These are phyloP conservation scores for Grosmannia serpens DNA, from an alignment of 2,329 filamentous ascomycete species.

Conservation along the genomic window DNA sequence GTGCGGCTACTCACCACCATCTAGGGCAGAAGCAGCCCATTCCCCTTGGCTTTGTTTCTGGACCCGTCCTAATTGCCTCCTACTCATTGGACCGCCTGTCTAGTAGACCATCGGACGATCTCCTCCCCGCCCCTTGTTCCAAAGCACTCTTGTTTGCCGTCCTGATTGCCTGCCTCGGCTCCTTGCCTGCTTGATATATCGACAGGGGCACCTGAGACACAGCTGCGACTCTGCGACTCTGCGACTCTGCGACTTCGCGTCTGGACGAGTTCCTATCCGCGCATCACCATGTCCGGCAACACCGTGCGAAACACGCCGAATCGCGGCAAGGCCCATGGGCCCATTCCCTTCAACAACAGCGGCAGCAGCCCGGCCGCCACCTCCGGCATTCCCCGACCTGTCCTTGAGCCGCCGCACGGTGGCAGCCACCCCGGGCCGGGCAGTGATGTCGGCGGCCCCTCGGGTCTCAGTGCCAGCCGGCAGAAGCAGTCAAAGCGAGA, in stretches of 20 bases:
- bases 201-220: slow-evolving; percentile 1
- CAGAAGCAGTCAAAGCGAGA: slow-evolving; percentile 96
- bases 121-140: neutral
- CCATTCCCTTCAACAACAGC: slow-evolving; percentile 45
- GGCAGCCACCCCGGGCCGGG: slow-evolving; percentile 27
- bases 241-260: neutral
- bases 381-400: slow-evolving; percentile 63
- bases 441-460: slow-evolving; percentile 45
- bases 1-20: neutral
- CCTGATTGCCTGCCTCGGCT: neutral
- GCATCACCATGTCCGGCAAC: slow-evolving; percentile 39
- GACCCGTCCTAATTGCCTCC: neutral
- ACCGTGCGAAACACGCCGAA: slow-evolving; percentile 62
- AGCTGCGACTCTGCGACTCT: neutral
- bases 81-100: neutral
- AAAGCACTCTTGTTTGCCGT: neutral
- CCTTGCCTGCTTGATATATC: neutral
- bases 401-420: slow-evolving; percentile 40
- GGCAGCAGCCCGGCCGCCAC: slow-evolving; percentile 46
- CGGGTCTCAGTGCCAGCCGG: slow-evolving; percentile 81
- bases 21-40: slow-evolving; percentile 3
- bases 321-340: slow-evolving; percentile 46
- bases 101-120: neutral
- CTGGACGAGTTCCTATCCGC: neutral
- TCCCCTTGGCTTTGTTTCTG: neutral